Conservation (phyloP, 2,329 filamentous ascomycete species). For the Endocalyx cinctus region DNA sequence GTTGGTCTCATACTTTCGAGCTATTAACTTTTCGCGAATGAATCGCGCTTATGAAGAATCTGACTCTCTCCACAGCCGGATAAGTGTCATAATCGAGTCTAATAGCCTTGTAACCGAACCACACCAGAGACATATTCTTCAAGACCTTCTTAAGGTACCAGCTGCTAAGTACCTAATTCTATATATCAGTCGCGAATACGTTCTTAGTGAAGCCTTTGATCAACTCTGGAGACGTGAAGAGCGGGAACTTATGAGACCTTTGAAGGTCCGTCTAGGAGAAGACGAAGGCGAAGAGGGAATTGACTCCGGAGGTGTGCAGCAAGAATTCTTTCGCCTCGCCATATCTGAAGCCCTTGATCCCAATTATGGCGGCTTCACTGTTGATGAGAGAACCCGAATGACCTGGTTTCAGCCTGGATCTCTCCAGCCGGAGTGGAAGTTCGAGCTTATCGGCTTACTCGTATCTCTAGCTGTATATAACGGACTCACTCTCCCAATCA, state of each 20-base stretch:
- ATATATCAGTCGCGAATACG: slow-evolving; percentile 60
- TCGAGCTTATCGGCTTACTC: slow-evolving; percentile 82
- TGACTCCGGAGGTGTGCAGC: slow-evolving; percentile 91
- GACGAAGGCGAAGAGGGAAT: slow-evolving; percentile 81
- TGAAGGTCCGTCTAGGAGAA: slow-evolving; percentile 84
- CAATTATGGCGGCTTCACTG: slow-evolving; percentile 73
- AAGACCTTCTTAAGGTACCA: slow-evolving; percentile 60
- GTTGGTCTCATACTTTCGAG: slow-evolving; percentile 78
- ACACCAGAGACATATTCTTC: slow-evolving; percentile 57
- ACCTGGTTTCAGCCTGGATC: slow-evolving; percentile 85
- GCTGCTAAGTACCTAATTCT: slow-evolving; percentile 69
- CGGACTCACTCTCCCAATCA: slow-evolving; percentile 83
- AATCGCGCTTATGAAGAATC: slow-evolving; percentile 71
- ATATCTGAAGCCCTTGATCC: slow-evolving; percentile 76
- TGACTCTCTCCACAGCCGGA: slow-evolving; percentile 50
- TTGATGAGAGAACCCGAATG: slow-evolving; percentile 71
- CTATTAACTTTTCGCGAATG: slow-evolving; percentile 86
- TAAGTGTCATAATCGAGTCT: slow-evolving; percentile 51
- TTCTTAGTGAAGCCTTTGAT: slow-evolving; percentile 73
- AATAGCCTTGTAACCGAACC: slow-evolving; percentile 51
- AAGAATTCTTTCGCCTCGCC: slow-evolving; percentile 88
- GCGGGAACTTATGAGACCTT: slow-evolving; percentile 74
- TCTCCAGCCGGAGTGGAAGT: slow-evolving; percentile 81
- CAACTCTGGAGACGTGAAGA: slow-evolving; percentile 85
- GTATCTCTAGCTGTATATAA: slow-evolving; percentile 90